A percentile compares a stretch with the other conserved stretches of the same genome.
These are phyloP conservation scores for Neopestalotiopsis sp. DNA, from an alignment of 2,329 filamentous ascomycete species.

Conservation along the genomic window DNA sequence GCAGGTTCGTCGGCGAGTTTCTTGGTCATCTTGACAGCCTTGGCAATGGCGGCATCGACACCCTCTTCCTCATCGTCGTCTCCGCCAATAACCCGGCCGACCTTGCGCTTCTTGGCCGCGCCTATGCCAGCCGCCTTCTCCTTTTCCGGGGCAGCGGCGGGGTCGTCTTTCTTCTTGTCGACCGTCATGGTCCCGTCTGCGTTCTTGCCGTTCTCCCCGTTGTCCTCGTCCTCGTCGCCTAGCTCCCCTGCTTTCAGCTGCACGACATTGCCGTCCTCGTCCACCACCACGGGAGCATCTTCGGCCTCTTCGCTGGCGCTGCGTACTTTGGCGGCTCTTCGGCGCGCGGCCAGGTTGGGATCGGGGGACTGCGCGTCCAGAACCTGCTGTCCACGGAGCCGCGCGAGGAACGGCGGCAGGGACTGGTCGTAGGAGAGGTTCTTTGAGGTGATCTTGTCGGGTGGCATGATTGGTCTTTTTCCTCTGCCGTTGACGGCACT, in stretches of 20 bases:
- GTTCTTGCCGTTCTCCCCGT: slow-evolving; percentile 35
- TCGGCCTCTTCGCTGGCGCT: slow-evolving; percentile 74
- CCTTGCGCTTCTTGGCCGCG: slow-evolving; percentile 59
- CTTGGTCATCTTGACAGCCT: slow-evolving; percentile 30
- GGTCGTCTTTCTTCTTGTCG: slow-evolving; percentile 25
- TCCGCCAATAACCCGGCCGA: slow-evolving; percentile 53
- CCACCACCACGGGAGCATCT: slow-evolving; percentile 75
- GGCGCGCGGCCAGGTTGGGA: slow-evolving; percentile 53
- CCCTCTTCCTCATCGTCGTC: slow-evolving; percentile 32
- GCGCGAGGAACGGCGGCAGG: slow-evolving; percentile 65
- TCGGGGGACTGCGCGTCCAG: slow-evolving; percentile 56
- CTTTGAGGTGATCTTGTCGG: slow-evolving; percentile 72
- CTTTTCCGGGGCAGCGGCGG: slow-evolving; percentile 17
- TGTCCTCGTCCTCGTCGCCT: slow-evolving; percentile 35
- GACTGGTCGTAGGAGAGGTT: slow-evolving; percentile 69
- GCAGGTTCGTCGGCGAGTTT: slow-evolving; percentile 21
- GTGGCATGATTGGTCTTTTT: neutral
- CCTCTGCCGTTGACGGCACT: neutral
- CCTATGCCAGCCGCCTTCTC: slow-evolving; percentile 46
- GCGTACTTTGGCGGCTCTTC: slow-evolving; percentile 57
- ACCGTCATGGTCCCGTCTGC: slow-evolving; percentile 21
- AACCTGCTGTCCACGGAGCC: slow-evolving; percentile 58
- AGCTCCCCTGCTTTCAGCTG: slow-evolving; percentile 43
- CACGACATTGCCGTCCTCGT: slow-evolving; percentile 73
- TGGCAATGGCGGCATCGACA: slow-evolving; percentile 19